These are phyloP conservation scores for Breviolum minutum DNA, from an alignment of 73 alveolate species.

Conservation along the genomic window DNA sequence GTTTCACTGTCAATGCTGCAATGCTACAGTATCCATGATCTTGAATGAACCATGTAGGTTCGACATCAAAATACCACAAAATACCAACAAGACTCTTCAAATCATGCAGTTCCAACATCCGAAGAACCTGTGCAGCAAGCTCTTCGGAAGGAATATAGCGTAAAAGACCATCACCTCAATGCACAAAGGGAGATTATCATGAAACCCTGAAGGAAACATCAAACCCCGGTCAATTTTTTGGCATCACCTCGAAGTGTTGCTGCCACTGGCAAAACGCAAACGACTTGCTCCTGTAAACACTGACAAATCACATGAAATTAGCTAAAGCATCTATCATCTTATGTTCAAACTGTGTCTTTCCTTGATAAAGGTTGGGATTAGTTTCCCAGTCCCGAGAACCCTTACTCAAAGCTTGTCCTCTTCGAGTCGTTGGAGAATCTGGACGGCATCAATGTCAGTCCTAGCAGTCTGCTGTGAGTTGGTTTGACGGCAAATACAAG, in stretches of 20 bases:
- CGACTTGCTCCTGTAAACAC: constrained; percentile 46
- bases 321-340: too few relatives aligned
- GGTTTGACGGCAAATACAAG: too few relatives aligned
- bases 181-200: neutral
- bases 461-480: neutral
- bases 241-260: constrained; percentile 27
- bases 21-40: too few relatives aligned
- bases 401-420: constrained; percentile 35
- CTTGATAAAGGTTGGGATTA: too few relatives aligned
- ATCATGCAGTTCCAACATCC: too few relatives aligned
- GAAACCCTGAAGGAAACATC: neutral
- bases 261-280: constrained; percentile 64
- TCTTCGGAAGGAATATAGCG: constrained; percentile 87
- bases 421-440: constrained; percentile 55
- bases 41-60: too few relatives aligned
- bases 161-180: constrained; percentile 23
- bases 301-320: neutral
- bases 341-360: too few relatives aligned
- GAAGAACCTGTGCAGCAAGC: constrained; percentile 73
- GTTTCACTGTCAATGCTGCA: too few relatives aligned
- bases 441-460: constrained; percentile 63
- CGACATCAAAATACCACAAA: too few relatives aligned
- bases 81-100: neutral
- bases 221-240: neutral
- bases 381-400: too few relatives aligned